These are phyloP conservation scores for Bipolaris sorokiniana DNA, from an alignment of 2,329 filamentous ascomycete genomes.

Conservation along the genomic window DNA sequence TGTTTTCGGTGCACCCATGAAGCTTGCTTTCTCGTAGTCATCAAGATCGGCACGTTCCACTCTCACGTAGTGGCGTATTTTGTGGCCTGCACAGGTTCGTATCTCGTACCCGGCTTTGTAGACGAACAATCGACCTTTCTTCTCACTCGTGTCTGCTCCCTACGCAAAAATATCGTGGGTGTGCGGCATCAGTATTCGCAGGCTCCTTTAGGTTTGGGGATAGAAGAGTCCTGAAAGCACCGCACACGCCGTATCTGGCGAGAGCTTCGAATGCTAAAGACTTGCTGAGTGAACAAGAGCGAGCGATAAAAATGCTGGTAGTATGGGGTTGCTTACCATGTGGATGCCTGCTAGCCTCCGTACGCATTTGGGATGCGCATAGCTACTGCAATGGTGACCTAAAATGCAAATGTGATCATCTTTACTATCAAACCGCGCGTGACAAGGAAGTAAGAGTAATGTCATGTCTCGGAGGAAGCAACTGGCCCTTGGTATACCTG, in stretches of 20 bases:
- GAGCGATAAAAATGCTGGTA: not conserved
- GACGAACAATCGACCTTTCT: conserved; percentile 1
- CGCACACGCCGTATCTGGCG: conserved; percentile 1
- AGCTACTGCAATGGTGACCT: not conserved
- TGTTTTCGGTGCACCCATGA: not conserved
- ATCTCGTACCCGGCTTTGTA: not conserved
- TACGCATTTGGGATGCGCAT: not conserved
- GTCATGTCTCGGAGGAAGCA: not conserved
- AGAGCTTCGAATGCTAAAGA: not conserved
- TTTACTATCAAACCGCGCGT: not conserved
- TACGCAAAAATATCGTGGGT: conserved; percentile 1
- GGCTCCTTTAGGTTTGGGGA: not conserved
- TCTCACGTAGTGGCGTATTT: conserved; percentile 1
- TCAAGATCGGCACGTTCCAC: conserved; percentile 2
- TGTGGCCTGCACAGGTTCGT: not conserved
- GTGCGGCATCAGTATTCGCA: not conserved
- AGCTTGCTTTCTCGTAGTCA: not conserved
- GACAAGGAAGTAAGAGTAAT: not conserved
- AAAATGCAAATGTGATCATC: not conserved
- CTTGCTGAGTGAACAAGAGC: not conserved
- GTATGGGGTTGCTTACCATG: not conserved
- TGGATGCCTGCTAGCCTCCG: not conserved
- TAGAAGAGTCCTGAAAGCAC: not conserved
- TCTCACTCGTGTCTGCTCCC: conserved; percentile 2
- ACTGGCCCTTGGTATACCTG: not conserved